These are phyloP conservation scores for Trichoderma semiorbis DNA, from an alignment of 2,329 filamentous ascomycete species.

Conservation along the genomic window DNA sequence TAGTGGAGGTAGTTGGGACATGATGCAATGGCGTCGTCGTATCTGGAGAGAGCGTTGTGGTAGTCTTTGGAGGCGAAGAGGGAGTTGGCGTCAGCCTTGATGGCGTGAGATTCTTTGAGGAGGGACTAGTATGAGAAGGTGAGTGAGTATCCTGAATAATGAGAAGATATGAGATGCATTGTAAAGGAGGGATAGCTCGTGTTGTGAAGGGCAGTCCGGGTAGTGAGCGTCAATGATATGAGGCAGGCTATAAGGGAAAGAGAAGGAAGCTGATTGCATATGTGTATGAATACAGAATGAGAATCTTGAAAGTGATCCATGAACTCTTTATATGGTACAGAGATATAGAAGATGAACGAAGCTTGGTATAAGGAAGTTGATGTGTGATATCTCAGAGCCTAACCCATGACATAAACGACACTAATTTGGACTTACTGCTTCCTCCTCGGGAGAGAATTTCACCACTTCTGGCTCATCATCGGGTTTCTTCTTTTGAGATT, in stretches of 20 bases:
- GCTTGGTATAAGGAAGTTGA: not conserved
- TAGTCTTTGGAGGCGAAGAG: slow-evolving; percentile 73
- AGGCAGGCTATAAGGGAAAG: not conserved
- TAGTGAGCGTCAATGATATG: not conserved
- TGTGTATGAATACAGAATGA: not conserved
- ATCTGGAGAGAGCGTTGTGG: slow-evolving; percentile 74
- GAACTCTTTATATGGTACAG: rapidly evolving
- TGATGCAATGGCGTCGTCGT: slow-evolving; percentile 73
- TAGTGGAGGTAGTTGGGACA: slow-evolving; percentile 85
- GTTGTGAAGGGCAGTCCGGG: not conserved
- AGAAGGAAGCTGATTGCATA: not conserved
- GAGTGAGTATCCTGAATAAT: not conserved
- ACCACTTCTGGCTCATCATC: slow-evolving; percentile 26
- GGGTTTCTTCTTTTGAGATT: not conserved
- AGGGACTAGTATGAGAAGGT: slow-evolving; percentile 49
- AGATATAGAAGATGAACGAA: not conserved
- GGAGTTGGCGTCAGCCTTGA: slow-evolving; percentile 73
- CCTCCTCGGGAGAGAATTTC: slow-evolving; percentile 53
- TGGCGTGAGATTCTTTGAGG: slow-evolving; percentile 65
- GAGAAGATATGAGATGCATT: not conserved
- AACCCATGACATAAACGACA: not conserved
- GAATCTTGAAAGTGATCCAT: not conserved
- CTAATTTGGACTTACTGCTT: slow-evolving; percentile 42
- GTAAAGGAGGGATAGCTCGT: not conserved
- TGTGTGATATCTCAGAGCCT: not conserved